Evolutionary conservation across 192 early-diverging fungal genomes (phyloP), one percentile per base, ranked within the genome.

Genomic region (Entomortierella beljakovae): DNA sequence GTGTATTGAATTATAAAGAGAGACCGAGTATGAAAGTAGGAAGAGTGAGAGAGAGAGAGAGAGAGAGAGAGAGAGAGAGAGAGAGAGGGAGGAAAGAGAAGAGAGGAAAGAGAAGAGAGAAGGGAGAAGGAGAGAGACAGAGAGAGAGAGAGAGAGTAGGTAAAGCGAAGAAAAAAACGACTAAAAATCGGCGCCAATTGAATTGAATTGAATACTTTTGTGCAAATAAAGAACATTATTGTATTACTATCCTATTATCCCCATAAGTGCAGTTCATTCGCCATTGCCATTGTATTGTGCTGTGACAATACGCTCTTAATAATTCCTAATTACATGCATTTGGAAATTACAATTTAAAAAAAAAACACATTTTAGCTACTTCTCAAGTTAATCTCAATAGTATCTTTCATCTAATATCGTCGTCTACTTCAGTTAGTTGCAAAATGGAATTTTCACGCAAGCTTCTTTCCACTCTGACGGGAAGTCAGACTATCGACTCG

Each of bases 361-460:
- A 40, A 40, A 40, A 40, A 40, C 37, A 13, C 6, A 40, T 40
- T n/a, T n/a, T n/a, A n/a, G n/a, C n/a, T n/a, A n/a, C n/a, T n/a
- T n/a, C n/a, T n/a, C n/a, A n/a, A n/a, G n/a, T n/a, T n/a, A n/a
- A n/a, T n/a, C n/a, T n/a, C n/a, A n/a, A 13, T 43, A 13, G 9
- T 43, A 43, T 43, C 18, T 43, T 43, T 43, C 18, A 43, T 43
- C 18, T 43, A 13, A 13, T 43, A 43, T 43, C 18, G 42, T 9
- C 42, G 42, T n/a, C n/a, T n/a, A n/a, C n/a, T n/a, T n/a, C n/a
- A n/a, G n/a, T n/a, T n/a, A n/a, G n/a, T n/a, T n/a, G n/a, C 63
- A 35, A 37, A 46, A 79, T 79, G 66, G 67, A 79, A 8, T 65
- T 79, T 34, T 70, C 67, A 8, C 60, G 61, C 26, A 69, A 70